Evolutionary conservation across 345 rosid genomes (phyloP), one percentile per base, ranked within the genome.

Genomic region (Eutrema yunnanense): DNA sequence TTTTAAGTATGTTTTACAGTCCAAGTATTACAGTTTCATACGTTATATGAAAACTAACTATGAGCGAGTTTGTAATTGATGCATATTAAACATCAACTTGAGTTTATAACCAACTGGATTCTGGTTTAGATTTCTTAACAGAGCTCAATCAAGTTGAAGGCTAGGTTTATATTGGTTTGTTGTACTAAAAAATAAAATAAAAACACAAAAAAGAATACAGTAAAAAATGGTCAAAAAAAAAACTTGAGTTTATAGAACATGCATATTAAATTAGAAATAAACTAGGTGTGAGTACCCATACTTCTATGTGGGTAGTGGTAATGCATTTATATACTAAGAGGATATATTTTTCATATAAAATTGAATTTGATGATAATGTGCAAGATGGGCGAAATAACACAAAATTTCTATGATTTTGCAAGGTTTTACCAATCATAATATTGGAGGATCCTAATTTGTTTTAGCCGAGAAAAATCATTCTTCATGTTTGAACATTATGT

Each of bases 231-330:
- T 19, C 0, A 19, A 19, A 19, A 19, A 19, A 19, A 19, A 19
- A 16, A 50, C 60, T 61, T 40, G 67, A 59, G 67, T 14, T 50
- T 32, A 22, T 32, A 33, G 69, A 54, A 51, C 69, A 72, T 72
- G 70, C 76, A n/a, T 53, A 62, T 53, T 72, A 42, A 72, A 54
- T 43, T 72, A 53, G 9, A 44, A 14, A 19, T 53, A 42, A 53
- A 72, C 9, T 62, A 52, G 55, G 48, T 72, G 70, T 53, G 62
- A 49, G 63, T 44, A 27, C 64, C 76, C 70, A 72, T 72, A 54
- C 70, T 54, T 62, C 37, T 72, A 43, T 72, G 76, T 63, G 56
- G 76, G 64, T 44, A 44, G 30, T 9, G 16, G 70, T 62, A 47
- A 30, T 72, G 75, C 52, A 71, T 50, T 55, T 33, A 49, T 16